phyloP scores from a whole-genome alignment of 2,329 filamentous ascomycete genomes.

The Claviceps cyperi region DNA sequence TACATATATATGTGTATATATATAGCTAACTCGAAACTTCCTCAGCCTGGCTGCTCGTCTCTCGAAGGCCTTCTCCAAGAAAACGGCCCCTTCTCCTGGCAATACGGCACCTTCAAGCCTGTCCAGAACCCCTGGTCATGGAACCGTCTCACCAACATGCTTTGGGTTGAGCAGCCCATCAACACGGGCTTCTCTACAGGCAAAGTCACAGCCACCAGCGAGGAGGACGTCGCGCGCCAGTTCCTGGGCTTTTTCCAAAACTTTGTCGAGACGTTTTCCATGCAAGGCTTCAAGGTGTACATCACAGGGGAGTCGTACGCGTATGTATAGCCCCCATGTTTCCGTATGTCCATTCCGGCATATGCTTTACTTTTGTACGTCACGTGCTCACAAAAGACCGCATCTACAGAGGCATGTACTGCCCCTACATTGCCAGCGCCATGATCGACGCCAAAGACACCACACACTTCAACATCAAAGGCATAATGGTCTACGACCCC shows the following conservation, averaged over 20 bases:
- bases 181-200: constrained; percentile 57
- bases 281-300: constrained; percentile 55
- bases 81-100: constrained; percentile 61
- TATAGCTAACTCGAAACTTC: not conserved
- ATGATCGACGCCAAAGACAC: constrained; percentile 53
- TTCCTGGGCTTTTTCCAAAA: constrained; percentile 70
- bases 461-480: constrained; percentile 50
- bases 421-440: constrained; percentile 54
- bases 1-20: not conserved
- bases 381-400: no score
- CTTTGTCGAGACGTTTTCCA: constrained; percentile 54
- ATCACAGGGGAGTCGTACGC: constrained; percentile 58
- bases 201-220: constrained; percentile 45
- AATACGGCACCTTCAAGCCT: constrained; percentile 53
- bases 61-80: constrained; percentile 59
- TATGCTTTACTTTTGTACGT: no score
- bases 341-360: no score
- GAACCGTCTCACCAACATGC: constrained; percentile 32
- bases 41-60: constrained; percentile 37
- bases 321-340: not conserved
- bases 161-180: constrained; percentile 59
- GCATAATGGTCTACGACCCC: constrained; percentile 58
- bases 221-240: constrained; percentile 52
- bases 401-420: constrained; percentile 33
- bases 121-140: constrained; percentile 55